Evolutionary conservation across 257 asterid species (phyloP), one percentile per base, ranked within the genome.

Genomic region (Echium plantagineum): DNA sequence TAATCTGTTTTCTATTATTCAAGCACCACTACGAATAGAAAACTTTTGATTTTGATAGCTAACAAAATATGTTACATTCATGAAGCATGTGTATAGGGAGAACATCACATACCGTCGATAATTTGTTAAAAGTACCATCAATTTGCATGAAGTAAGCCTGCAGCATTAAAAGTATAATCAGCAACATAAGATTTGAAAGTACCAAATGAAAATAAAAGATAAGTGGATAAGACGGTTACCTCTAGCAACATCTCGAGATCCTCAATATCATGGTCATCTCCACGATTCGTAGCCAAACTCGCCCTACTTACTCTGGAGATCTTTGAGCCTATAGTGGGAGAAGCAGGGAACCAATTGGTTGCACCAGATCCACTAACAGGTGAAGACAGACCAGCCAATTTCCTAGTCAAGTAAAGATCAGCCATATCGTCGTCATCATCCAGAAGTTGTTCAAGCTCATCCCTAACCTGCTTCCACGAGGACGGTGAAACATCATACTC

Each of bases 371-470:
- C 91, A 73, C 97, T 89, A 62, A 78, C 74, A 53, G 96, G 95
- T 32, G 96, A 74, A 65, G 75, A 80, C 64, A 84, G 70, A 55
- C 90, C 79, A 7, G 80, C 85, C 60, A 79, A 63, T 74, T 91
- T 91, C 66, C 98, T 78, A 5, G 98, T 82, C 74, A 91, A 76
- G 80, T 91, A 91, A 57, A 91, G 94, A 72, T 91, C 96, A 0
- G 95, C 93, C 98, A 91, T 91, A 58, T 91, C 98, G 68, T 88
- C 98, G 59, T 91, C 98, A 22, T 91, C 96, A 57, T 88, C 98
- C 83, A 91, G 74, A 67, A 91, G 95, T 74, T 85, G 98, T 77
- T 91, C 98, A 49, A 91, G 84, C 81, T 91, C 98, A 67, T 91
- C 98, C 56, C 98, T 74, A 62, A 91, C 96, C 98, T 90, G 82